Conservation (phyloP, 495 filamentous ascomycete genomes). For the Aspergillus affinis region DNA sequence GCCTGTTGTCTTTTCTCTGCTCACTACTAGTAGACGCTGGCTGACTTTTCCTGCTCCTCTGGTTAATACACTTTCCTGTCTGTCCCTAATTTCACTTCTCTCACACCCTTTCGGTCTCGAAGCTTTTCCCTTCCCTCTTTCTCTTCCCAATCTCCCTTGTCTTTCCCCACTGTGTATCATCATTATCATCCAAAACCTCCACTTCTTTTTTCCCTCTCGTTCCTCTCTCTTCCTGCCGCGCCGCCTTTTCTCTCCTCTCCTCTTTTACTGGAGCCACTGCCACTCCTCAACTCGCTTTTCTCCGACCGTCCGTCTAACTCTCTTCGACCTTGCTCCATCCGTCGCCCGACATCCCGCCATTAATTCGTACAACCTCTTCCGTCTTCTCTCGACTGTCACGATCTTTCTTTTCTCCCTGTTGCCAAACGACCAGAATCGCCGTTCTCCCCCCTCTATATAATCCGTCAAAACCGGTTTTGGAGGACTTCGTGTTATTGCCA, state of each 20-base stretch:
- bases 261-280: slow-evolving; percentile 12
- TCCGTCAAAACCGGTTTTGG: neutral
- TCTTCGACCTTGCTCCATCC: slow-evolving; percentile 1
- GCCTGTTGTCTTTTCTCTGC: too few species aligned
- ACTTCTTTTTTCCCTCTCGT: slow-evolving; percentile 8
- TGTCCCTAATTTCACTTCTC: slow-evolving; percentile 11
- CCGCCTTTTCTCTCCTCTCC: slow-evolving; percentile 5
- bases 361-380: neutral
- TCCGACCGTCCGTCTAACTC: slow-evolving; percentile 8
- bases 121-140: slow-evolving; percentile 15
- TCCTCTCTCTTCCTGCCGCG: slow-evolving; percentile 11
- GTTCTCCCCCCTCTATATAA: neutral
- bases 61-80: slow-evolving; percentile 6
- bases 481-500: neutral
- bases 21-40: too few species aligned
- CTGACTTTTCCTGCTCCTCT: too few species aligned
- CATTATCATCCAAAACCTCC: slow-evolving; percentile 10
- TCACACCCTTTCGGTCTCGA: neutral
- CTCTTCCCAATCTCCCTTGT: slow-evolving; percentile 18
- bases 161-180: slow-evolving; percentile 24
- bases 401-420: neutral
- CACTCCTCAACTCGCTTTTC: slow-evolving; percentile 10
- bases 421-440: neutral
- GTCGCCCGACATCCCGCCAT: neutral
- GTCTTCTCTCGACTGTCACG: slow-evolving; percentile 1